Conservation (phyloP, 208 protist species). For the Strigomonas galati region DNA sequence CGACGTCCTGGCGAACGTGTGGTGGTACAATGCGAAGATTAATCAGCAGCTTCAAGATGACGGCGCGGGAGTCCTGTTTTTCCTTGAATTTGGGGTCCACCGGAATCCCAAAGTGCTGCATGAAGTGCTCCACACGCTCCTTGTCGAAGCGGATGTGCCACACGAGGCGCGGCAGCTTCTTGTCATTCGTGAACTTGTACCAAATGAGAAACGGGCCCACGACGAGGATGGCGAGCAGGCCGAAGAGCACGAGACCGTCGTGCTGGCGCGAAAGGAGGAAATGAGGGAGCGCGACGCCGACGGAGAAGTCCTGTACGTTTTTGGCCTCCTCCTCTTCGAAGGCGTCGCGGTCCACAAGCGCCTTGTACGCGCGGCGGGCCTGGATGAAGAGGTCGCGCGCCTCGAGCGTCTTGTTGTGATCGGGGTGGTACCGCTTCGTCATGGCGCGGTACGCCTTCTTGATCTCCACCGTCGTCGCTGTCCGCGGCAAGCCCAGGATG, state of each 20-base stretch:
- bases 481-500: constrained; percentile 56
- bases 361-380: constrained; percentile 90
- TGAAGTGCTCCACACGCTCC: constrained; percentile 74
- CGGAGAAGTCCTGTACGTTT: constrained; percentile 68
- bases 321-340: constrained; percentile 87
- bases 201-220: constrained; percentile 62
- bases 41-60: constrained; percentile 44
- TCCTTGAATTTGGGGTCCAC: constrained; percentile 73
- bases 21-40: constrained; percentile 54
- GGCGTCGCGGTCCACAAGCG: constrained; percentile 86
- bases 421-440: constrained; percentile 84
- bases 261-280: constrained; percentile 87
- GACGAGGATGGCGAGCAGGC: constrained; percentile 77
- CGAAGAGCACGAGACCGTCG: constrained; percentile 84
- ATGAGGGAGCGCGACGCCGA: constrained; percentile 83
- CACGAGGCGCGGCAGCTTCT: constrained; percentile 63
- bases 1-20: constrained; percentile 54
- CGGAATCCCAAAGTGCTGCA: constrained; percentile 77
- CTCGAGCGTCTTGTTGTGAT: constrained; percentile 87
- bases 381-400: constrained; percentile 85
- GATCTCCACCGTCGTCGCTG: constrained; percentile 73
- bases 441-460: constrained; percentile 85
- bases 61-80: constrained; percentile 46
- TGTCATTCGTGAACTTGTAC: constrained; percentile 76
- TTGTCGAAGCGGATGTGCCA: constrained; percentile 77